A percentile compares a stretch with the other conserved stretches of the same genome.
Conservation (phyloP, 2,329 filamentous ascomycete species). For the Diaporthe helianthi region DNA sequence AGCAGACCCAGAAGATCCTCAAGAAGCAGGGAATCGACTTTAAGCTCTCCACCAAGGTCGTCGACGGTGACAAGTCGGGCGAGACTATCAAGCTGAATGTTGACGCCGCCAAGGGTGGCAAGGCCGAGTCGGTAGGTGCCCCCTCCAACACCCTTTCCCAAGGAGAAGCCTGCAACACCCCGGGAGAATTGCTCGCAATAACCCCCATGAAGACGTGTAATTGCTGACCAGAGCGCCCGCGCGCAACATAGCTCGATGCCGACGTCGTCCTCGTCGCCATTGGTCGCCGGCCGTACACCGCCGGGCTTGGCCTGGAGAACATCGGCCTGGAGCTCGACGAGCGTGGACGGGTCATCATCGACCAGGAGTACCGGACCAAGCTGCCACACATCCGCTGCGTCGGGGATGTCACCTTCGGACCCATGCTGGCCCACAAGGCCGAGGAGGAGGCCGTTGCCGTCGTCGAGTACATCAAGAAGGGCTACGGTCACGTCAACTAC, state of each 20-base stretch:
- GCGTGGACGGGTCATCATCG: constrained; percentile 92
- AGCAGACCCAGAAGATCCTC: constrained; percentile 89
- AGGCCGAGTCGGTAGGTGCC: constrained; percentile 80
- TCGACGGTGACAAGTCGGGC: constrained; percentile 80
- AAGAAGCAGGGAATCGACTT: constrained; percentile 98
- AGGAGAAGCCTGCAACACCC: background rate
- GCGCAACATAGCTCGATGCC: constrained; percentile 73
- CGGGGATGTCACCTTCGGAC: constrained; percentile 94
- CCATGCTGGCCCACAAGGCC: constrained; percentile 99
- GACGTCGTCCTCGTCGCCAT: constrained; percentile 98
- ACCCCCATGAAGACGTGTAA: too few relatives aligned
- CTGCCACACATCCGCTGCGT: constrained; percentile 95
- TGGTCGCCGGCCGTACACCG: constrained; percentile 92
- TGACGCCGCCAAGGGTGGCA: constrained; percentile 95
- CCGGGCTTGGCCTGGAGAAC: constrained; percentile 91
- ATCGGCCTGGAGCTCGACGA: constrained; percentile 92
- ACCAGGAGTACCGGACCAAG: constrained; percentile 99
- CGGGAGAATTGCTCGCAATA: background rate
- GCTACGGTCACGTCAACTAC: constrained; percentile 98
- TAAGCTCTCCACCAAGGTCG: constrained; percentile 96
- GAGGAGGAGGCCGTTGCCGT: constrained; percentile 97
- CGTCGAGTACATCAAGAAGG: constrained; percentile 97
- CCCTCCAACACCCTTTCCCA: background rate
- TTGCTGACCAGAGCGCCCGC: constrained; percentile 30
- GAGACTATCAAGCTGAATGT: constrained; percentile 82